phyloP scores from a whole-genome alignment of 345 rosid species.

The Cardamine occulta region DNA sequence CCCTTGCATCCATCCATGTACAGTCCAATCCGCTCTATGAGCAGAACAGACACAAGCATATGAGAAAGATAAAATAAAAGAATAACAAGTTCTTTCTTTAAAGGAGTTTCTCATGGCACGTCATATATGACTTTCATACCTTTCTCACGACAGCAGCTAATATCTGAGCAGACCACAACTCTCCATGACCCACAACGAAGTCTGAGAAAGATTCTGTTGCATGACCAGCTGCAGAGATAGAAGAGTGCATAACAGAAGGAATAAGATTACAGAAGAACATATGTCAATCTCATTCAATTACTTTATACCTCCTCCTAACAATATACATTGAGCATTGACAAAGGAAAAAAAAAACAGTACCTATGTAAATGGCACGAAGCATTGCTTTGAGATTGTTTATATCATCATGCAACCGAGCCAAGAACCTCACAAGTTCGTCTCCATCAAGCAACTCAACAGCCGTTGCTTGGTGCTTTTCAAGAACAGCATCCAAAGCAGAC shows the following conservation, averaged over 20 bases:
- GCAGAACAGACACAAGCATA: conserved; percentile 27
- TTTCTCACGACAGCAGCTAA: conserved; percentile 77
- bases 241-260: conserved; percentile 28
- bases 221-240: conserved; percentile 80
- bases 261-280: conserved; percentile 4
- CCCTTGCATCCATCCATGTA: conserved; percentile 97
- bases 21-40: conserved; percentile 73
- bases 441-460: conserved; percentile 84
- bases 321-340: not conserved
- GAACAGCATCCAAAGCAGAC: conserved; percentile 71
- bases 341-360: conserved; percentile 32
- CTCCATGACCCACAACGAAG: conserved; percentile 96
- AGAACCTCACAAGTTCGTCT: conserved; percentile 64
- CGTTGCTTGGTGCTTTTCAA: conserved; percentile 75
- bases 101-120: not conserved
- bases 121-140: conserved; percentile 45
- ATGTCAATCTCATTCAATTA: not conserved
- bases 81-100: not conserved
- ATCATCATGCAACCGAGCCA: conserved; percentile 74
- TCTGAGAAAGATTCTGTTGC: conserved; percentile 96
- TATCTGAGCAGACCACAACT: conserved; percentile 97
- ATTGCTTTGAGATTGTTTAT: conserved; percentile 85
- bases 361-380: conserved; percentile 97
- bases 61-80: not conserved
- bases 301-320: not conserved